Base-by-base conservation (phyloP, 768 basidiomycete species). In the Cyclocybe aegerita region DNA sequence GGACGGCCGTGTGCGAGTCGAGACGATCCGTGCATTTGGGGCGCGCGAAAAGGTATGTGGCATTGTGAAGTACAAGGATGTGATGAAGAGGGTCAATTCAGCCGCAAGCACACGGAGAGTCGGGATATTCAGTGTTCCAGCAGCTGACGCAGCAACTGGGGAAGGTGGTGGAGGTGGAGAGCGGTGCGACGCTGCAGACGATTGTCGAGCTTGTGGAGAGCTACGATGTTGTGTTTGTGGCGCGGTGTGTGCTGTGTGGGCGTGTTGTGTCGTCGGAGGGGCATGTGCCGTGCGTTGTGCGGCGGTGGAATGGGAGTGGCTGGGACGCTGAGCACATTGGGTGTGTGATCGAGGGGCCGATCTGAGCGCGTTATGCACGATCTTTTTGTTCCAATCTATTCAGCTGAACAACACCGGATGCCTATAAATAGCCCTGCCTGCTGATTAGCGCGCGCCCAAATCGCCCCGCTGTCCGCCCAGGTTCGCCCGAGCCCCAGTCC, bases 81-180 rank as follows among this genome's bases (percentile, higher is more conserved):
- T 47, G 17, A 49, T 35, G 37, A 15, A 44, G 16, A 12, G 40
- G 30, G 35, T 39, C 33, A 43, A 30, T 33, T 54, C 46, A 89
- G 86, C 86, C 82, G 69, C 65, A 77, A 30, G 82, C 84, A 3
- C 85, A 90, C 63, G 81, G 81, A 11, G 82, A 87, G 57, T 88
- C 86, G 9, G 80, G 82, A 33, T 90, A 77, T 65, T 61, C 70
- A 9, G 83, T 84, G 2, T 92, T 78, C 65, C 82, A 78, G 58
- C 77, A 70, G 52, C 63, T 92, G 17, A 81, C 86, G 10, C 86
- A 90, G 53, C 78, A 90, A 62, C 67, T 90, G 14, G 74, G 80
- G 4, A 75, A 72, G 55, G 78, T 86, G 69, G 60, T 90, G 15
- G 74, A 83, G 52, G 71, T 75, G 7, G 70, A 81, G 49, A 79